Evolutionary conservation across 139 green algal species (phyloP).

Genomic region (Closterium sp.): DNA sequence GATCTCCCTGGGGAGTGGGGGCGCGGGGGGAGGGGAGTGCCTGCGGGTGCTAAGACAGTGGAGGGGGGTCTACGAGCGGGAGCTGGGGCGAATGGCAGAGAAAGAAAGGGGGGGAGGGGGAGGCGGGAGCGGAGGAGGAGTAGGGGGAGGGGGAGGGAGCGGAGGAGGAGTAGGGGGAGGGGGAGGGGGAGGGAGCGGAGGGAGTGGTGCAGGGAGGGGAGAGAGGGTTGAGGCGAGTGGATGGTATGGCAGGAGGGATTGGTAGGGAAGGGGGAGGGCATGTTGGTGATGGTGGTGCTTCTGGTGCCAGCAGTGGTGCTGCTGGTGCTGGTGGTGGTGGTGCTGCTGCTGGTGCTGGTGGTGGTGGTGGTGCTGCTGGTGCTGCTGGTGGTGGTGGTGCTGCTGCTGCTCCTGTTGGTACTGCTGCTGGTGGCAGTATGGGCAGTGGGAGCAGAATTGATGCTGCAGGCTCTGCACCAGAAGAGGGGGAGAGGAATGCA

Average conservation of each 20-base stretch:
- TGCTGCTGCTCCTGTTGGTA: too few species aligned
- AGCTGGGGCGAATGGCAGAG: not conserved
- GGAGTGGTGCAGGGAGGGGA: not conserved
- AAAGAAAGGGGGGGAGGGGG: not conserved
- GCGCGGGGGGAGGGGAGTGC: not conserved
- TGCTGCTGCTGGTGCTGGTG: not conserved
- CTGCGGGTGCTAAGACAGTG: not conserved
- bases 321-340: not conserved
- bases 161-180: too few species aligned
- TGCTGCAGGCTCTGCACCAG: not conserved
- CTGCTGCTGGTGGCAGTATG: not conserved
- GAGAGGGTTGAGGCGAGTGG: too few species aligned
- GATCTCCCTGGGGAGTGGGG: not conserved
- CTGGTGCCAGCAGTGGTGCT: too few species aligned
- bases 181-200: too few species aligned
- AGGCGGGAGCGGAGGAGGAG: not conserved
- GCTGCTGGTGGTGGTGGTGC: too few species aligned
- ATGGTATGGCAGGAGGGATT: not conserved
- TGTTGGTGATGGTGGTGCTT: not conserved
- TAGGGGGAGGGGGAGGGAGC: not conserved
- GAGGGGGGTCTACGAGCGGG: not conserved
- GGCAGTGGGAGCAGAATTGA: not conserved
- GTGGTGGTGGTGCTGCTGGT: too few species aligned
- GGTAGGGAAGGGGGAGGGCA: not conserved
- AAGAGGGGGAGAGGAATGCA: not conserved